phyloP scores from a whole-genome alignment of 345 rosid species.

The Citrus hindsii region DNA sequence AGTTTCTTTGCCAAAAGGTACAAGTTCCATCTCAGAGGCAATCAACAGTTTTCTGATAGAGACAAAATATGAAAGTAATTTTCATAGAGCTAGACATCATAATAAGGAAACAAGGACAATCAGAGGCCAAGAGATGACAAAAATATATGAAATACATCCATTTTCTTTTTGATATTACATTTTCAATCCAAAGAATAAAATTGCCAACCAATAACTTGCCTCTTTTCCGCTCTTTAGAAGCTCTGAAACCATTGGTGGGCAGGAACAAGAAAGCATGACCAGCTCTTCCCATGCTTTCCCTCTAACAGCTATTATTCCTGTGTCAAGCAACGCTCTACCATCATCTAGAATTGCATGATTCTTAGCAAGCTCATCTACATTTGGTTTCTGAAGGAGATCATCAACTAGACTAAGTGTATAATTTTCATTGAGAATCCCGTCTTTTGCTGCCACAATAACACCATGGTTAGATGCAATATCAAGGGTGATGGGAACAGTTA shows the following conservation, averaged over 20 bases:
- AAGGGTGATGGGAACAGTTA: constrained; percentile 93
- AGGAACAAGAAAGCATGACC: constrained; percentile 69
- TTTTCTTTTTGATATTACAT: background rate
- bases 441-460: constrained; percentile 75
- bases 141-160: background rate
- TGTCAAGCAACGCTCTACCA: constrained; percentile 90
- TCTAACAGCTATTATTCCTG: constrained; percentile 87
- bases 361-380: constrained; percentile 58
- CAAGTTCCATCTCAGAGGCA: background rate
- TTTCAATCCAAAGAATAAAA: background rate
- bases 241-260: constrained; percentile 66
- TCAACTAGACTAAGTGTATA: constrained; percentile 59
- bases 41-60: background rate
- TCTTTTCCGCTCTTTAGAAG: constrained; percentile 68
- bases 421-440: constrained; percentile 34
- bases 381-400: constrained; percentile 90
- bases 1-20: background rate
- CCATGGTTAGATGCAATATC: constrained; percentile 97
- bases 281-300: constrained; percentile 92
- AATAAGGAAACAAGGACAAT: background rate
- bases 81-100: background rate
- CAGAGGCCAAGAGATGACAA: background rate
- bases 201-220: constrained; percentile 33
- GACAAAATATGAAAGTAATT: background rate
- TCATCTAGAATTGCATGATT: constrained; percentile 78